Base-by-base conservation (phyloP, 257 asterid genomes). In the Coffea canephora region DNA sequence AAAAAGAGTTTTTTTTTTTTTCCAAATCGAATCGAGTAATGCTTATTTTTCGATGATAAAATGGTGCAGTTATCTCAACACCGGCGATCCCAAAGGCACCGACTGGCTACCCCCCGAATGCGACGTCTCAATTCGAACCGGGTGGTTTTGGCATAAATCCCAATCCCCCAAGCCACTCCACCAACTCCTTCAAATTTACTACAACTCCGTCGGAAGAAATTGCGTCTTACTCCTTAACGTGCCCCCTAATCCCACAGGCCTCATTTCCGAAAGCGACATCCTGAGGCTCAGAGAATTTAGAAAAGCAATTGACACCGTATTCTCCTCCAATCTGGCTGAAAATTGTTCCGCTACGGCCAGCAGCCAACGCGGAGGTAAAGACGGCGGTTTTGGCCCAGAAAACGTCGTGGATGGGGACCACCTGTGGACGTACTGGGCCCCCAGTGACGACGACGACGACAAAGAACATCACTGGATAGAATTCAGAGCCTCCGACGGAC, bases 51-150 rank as follows among this genome's bases (percentile, higher is more conserved):
- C 34, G 34, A 31, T 31, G 1, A 31, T 31, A 31, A 31, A 31
- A 31, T 31, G 34, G 34, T 31, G 85, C 88, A 95, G 99, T 78
- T 95, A 95, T 82, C 93, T 95, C 76, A 88, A 85, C 85, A 88
- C 84, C 0, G 99, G 99, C 6, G 99, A 95, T 50, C 83, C 97
- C 0, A 88, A 75, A 83, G 99, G 99, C 81, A 88, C 88, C 0
- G 87, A 92, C 27, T 95, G 99, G 99, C 13, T 95, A 66, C 99
- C 99, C 1, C 90, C 99, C 39, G 99, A 95, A 78, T 95, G 99
- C 50, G 99, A 95, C 75, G 97, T 95, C 54, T 95, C 99, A 27
- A 90, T 95, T 57, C 83, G 99, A 78, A 15, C 49, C 13, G 96
- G 98, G 9, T 95, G 98, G 99, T 95, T 95, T 84, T 95, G 97